These are phyloP conservation scores for Przewalskia tangutica DNA, from an alignment of 257 asterid genomes.

Conservation along the genomic window DNA sequence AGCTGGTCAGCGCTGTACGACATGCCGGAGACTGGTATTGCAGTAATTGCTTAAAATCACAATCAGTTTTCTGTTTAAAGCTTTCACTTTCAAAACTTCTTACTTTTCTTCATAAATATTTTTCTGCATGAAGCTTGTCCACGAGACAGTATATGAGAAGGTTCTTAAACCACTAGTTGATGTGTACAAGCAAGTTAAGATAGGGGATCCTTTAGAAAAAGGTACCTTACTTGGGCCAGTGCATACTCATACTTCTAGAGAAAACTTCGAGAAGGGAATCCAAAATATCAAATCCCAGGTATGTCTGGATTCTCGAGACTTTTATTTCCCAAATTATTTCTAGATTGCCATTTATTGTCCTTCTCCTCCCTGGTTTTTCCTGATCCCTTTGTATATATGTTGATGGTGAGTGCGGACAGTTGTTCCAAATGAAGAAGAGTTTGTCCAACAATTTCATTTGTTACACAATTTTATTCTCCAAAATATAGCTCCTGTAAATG, in stretches of 20 bases:
- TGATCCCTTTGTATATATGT: neutral
- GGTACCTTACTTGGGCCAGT: slow-evolving; percentile 91
- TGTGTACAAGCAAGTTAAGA: slow-evolving; percentile 79
- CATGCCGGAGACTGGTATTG: slow-evolving; percentile 97
- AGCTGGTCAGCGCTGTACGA: slow-evolving; percentile 98
- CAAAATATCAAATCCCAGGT: slow-evolving; percentile 79
- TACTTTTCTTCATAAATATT: neutral
- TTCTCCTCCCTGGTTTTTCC: neutral
- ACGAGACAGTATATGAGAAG: slow-evolving; percentile 68
- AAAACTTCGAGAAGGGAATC: slow-evolving; percentile 71
- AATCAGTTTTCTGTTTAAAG: neutral
- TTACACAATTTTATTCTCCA: neutral
- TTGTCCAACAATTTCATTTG: neutral
- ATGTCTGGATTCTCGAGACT: slow-evolving; percentile 1
- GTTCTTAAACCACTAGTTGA: slow-evolving; percentile 66
- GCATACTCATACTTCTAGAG: slow-evolving; percentile 63
- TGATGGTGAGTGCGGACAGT: neutral
- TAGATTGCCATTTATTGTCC: neutral
- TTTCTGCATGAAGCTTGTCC: slow-evolving; percentile 58
- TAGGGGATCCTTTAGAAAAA: slow-evolving; percentile 86
- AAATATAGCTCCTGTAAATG: neutral
- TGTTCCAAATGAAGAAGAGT: neutral
- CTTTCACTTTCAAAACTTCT: slow-evolving; percentile 1
- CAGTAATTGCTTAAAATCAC: neutral
- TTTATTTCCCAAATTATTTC: neutral